phyloP scores from a whole-genome alignment of 169 alveolate genomes.

The Perkinsus chesapeaki region DNA sequence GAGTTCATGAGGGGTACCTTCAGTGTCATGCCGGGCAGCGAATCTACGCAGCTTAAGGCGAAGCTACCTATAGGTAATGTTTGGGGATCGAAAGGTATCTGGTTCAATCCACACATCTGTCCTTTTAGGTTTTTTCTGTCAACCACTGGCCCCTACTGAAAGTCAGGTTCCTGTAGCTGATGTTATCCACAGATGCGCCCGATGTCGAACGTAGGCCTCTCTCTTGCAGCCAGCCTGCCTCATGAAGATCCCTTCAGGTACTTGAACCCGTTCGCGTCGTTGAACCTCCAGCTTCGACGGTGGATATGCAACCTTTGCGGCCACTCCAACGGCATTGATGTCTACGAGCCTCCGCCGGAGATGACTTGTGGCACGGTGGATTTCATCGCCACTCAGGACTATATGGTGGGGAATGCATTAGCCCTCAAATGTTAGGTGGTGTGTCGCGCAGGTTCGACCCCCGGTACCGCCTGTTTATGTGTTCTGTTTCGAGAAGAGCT shows the following conservation, averaged over 20 bases:
- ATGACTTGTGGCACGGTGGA: slow-evolving; percentile 86
- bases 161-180: not conserved
- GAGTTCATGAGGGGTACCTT: not conserved
- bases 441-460: slow-evolving; percentile 41
- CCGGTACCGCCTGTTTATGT: slow-evolving; percentile 33
- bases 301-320: slow-evolving; percentile 90
- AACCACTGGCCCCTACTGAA: not conserved
- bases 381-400: slow-evolving; percentile 88
- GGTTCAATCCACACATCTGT: not conserved
- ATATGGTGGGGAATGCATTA: slow-evolving; percentile 92
- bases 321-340: slow-evolving; percentile 67
- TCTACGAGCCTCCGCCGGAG: slow-evolving; percentile 51
- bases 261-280: not conserved
- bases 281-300: slow-evolving; percentile 11
- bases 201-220: not conserved
- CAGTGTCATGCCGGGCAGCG: not conserved
- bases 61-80: not conserved
- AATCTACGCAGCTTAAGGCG: not conserved
- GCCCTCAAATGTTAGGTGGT: not conserved
- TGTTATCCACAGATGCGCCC: not conserved
- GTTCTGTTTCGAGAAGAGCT: slow-evolving; percentile 54
- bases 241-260: not conserved
- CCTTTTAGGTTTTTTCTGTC: not conserved
- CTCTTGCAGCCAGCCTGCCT: not conserved
- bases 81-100: not conserved